Evolutionary conservation across 805 yeast genomes (phyloP), one percentile per base, ranked within the genome.

Genomic region (Yarrowia phangngaensis): DNA sequence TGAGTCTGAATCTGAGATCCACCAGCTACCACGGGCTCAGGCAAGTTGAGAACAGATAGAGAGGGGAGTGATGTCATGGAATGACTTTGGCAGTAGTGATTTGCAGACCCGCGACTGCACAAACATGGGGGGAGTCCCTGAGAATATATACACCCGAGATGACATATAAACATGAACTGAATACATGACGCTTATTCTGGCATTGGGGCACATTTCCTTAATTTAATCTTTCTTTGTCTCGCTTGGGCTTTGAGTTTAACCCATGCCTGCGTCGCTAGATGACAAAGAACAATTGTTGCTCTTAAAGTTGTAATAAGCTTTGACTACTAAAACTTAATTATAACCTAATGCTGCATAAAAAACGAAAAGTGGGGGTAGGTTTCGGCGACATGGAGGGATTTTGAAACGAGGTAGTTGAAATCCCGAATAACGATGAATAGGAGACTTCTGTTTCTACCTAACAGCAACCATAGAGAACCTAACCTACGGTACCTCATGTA

Each of bases 241-340:
- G 45, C 45, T 38, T 38, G 27, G 24, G 23, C 43, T 20, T 35
- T 20, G 29, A 27, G 32, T 38, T 26, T 20, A 23, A 15, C 30
- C 43, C 43, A 35, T 35, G 30, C 43, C 45, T 38, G 45, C 45
- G 24, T 38, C 31, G 32, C 32, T 6, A 19, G 8, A 28, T 13
- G 19, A 13, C 12, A 28, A 8, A 9, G 15, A 16, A 35, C 8
- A 16, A 16, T 35, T 38, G 31, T 38, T 38, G 45, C 45, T 38
- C 45, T 20, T 26, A 34, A 15, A 14, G 11, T 34, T 34, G 9
- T 26, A 14, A 5, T 11, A 11, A 11, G 9, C n/a, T 26, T 26
- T 26, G n/a, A n/a, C n/a, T n/a, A n/a, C n/a, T n/a, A n/a, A n/a
- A n/a, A n/a, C n/a, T n/a, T n/a, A n/a, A n/a, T n/a, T n/a, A n/a